Evolutionary conservation across 202 grass and related monocot genomes (phyloP).

Genomic region (Musa balbisiana): DNA sequence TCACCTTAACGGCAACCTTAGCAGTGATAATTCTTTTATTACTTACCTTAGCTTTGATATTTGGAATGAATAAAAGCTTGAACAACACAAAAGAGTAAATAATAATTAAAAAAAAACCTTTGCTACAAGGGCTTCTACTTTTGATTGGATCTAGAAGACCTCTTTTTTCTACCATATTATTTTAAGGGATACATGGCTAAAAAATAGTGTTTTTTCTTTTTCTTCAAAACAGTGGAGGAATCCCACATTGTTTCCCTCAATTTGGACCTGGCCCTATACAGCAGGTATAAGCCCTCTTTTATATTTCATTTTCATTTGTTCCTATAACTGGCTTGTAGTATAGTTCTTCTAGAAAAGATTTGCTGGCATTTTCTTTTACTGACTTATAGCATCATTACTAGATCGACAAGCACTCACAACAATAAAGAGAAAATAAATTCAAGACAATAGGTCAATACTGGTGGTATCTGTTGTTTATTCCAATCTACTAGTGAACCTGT

Average conservation of each 20-base stretch:
- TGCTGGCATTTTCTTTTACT: not conserved
- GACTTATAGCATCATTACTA: too few relatives aligned
- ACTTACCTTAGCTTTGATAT: too few relatives aligned
- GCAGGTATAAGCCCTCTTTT: conserved; percentile 43
- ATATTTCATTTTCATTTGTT: not conserved
- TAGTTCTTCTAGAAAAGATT: not conserved
- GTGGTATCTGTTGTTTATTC: too few relatives aligned
- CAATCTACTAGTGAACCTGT: too few relatives aligned
- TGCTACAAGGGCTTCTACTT: too few relatives aligned
- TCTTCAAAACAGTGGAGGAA: conserved; percentile 75
- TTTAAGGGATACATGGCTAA: not conserved
- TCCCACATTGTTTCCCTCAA: conserved; percentile 99
- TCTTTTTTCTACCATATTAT: not conserved
- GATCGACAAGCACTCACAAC: too few relatives aligned
- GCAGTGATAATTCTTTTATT: too few relatives aligned
- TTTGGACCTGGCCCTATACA: conserved; percentile 87
- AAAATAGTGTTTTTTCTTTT: not conserved
- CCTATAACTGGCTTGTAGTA: not conserved
- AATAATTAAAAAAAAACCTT: too few relatives aligned
- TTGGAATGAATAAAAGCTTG: too few relatives aligned
- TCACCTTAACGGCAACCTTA: not conserved
- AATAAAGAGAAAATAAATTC: too few relatives aligned
- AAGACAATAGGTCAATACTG: too few relatives aligned
- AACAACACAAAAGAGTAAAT: too few relatives aligned
- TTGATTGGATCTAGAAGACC: not conserved